These are phyloP conservation scores for Pseudogymnoascus sp. DNA, from an alignment of 2,329 filamentous ascomycete genomes.

Conservation along the genomic window DNA sequence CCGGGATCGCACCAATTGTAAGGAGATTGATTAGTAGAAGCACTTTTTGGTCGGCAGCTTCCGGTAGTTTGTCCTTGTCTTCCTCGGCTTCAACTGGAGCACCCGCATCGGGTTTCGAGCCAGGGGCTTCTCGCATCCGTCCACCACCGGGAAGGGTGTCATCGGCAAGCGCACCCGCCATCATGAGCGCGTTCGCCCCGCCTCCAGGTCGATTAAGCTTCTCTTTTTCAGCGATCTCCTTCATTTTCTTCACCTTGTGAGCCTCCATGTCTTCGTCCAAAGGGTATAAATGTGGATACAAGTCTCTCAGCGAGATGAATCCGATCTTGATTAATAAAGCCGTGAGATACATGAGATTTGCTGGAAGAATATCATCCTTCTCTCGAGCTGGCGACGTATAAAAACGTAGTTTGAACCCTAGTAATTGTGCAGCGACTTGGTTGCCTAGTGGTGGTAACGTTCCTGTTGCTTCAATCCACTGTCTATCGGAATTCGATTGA, in stretches of 20 bases:
- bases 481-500: conserved; percentile 40
- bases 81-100: conserved; percentile 39
- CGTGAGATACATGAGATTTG: conserved; percentile 86
- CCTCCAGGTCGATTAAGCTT: conserved; percentile 61
- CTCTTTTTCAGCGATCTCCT: conserved; percentile 73
- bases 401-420: conserved; percentile 95
- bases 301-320: conserved; percentile 83
- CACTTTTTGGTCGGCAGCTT: conserved; percentile 82
- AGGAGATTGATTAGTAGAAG: conserved; percentile 75
- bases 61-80: conserved; percentile 49
- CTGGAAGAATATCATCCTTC: conserved; percentile 68
- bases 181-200: conserved; percentile 72
- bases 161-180: conserved; percentile 78
- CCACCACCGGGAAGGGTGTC: conserved; percentile 52
- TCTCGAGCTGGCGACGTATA: conserved; percentile 77
- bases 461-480: conserved; percentile 75
- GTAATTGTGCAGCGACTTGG: conserved; percentile 81
- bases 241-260: conserved; percentile 60
- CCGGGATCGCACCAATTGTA: conserved; percentile 84
- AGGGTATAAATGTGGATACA: conserved; percentile 89
- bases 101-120: conserved; percentile 42
- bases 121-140: conserved; percentile 38
- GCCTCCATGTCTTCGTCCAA: conserved; percentile 73
- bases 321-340: conserved; percentile 94
- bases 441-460: conserved; percentile 82